phyloP scores from a whole-genome alignment of 2,329 filamentous ascomycete species.

The Parastagonospora avenae region DNA sequence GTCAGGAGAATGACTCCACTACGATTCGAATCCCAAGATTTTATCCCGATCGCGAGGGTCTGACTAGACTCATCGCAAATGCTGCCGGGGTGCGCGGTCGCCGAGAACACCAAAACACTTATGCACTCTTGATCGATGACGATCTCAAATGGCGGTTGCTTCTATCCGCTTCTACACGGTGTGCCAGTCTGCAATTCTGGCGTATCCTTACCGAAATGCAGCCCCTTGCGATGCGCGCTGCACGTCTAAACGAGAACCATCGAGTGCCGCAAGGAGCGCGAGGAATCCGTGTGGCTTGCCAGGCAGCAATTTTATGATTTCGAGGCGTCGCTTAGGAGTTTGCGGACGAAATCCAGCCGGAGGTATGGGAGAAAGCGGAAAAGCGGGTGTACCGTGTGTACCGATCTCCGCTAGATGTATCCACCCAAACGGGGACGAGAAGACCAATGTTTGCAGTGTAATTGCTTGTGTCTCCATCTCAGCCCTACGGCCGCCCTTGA shows the following conservation, averaged over 20 bases:
- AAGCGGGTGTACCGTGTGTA: neutral
- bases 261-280: too few species aligned
- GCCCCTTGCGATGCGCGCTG: neutral
- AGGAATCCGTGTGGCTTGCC: constrained; percentile 1
- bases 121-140: constrained; percentile 1
- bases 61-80: neutral
- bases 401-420: constrained; percentile 14
- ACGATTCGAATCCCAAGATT: neutral
- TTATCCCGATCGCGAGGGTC: neutral
- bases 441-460: constrained; percentile 6
- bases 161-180: neutral
- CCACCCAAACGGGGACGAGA: constrained; percentile 2
- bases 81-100: constrained; percentile 1
- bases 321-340: neutral
- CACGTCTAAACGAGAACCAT: too few species aligned
- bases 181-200: neutral
- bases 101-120: constrained; percentile 3
- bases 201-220: neutral
- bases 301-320: constrained; percentile 8
- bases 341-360: constrained; percentile 8
- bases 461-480: constrained; percentile 9
- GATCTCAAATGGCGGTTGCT: neutral
- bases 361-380: neutral
- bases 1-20: neutral
- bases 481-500: constrained; percentile 13